phyloP scores from a whole-genome alignment of 441 rosid genomes.

The Gossypium lobatum region DNA sequence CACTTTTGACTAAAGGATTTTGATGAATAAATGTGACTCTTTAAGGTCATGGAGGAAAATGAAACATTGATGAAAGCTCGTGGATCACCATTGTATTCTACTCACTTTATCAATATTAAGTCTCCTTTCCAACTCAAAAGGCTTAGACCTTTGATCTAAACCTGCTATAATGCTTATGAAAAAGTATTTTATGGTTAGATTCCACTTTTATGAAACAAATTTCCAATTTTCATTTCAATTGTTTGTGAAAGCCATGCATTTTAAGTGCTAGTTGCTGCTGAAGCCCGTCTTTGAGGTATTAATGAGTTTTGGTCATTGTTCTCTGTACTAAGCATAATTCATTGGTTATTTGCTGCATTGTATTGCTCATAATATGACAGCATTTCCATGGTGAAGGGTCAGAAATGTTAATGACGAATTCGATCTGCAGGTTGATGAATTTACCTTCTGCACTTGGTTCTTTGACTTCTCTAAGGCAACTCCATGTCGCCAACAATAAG shows the following conservation, averaged over 20 bases:
- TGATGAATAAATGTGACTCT: neutral
- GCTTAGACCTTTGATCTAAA: neutral
- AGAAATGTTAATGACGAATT: constrained; percentile 1
- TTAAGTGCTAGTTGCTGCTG: neutral
- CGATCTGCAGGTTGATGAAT: constrained; percentile 49
- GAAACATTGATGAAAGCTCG: neutral
- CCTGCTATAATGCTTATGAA: neutral
- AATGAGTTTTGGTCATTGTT: constrained; percentile 3
- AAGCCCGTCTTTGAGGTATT: neutral
- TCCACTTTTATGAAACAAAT: neutral
- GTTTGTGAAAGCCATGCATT: neutral
- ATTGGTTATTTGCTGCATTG: neutral
- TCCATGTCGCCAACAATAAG: constrained; percentile 58
- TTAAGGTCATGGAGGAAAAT: neutral
- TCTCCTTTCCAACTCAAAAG: neutral
- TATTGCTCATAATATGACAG: neutral
- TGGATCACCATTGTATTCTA: neutral
- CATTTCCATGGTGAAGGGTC: neutral
- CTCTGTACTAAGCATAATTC: neutral
- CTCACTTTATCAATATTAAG: neutral
- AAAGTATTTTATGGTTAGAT: neutral
- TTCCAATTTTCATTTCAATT: neutral
- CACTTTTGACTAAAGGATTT: neutral
- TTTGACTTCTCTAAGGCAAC: constrained; percentile 59
- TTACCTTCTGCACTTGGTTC: constrained; percentile 60